A percentile compares a stretch with the other conserved stretches of the same genome.
These are phyloP conservation scores for Triticum aestivum DNA, from an alignment of 176 grass and related monocot genomes.

Conservation along the genomic window DNA sequence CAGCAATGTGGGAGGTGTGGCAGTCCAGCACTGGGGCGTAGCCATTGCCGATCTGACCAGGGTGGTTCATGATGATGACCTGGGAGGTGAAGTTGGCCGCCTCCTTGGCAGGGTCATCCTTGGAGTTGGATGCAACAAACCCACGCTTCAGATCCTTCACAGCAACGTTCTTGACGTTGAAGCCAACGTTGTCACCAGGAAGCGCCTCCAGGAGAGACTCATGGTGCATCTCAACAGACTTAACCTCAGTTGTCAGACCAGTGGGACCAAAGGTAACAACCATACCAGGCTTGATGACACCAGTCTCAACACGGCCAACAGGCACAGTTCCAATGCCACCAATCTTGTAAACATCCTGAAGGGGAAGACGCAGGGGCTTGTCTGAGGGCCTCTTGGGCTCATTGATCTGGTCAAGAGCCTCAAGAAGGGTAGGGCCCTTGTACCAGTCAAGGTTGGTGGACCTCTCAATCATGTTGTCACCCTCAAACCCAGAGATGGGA, in stretches of 20 bases:
- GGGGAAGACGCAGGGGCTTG: neutral
- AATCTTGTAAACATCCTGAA: neutral
- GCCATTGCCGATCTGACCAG: constrained; percentile 34
- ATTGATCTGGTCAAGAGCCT: neutral
- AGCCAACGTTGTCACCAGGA: neutral
- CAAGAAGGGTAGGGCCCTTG: neutral
- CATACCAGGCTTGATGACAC: neutral
- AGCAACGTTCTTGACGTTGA: neutral
- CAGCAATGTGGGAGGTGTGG: constrained; percentile 33
- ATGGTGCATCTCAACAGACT: neutral
- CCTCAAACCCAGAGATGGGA: neutral
- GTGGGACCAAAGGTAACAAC: neutral
- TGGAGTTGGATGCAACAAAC: neutral
- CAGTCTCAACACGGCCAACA: neutral
- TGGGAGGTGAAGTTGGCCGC: neutral
- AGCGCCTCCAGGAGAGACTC: neutral
- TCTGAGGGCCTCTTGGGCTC: neutral
- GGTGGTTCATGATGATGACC: constrained; percentile 38
- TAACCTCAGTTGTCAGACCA: neutral
- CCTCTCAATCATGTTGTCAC: neutral
- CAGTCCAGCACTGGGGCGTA: constrained; percentile 34
- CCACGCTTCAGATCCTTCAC: neutral
- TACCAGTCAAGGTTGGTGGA: neutral
- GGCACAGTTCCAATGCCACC: neutral
- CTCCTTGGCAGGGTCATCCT: neutral